Evolutionary conservation across 192 early-diverging fungal genomes (phyloP).

Genomic region (Backusella sp.): DNA sequence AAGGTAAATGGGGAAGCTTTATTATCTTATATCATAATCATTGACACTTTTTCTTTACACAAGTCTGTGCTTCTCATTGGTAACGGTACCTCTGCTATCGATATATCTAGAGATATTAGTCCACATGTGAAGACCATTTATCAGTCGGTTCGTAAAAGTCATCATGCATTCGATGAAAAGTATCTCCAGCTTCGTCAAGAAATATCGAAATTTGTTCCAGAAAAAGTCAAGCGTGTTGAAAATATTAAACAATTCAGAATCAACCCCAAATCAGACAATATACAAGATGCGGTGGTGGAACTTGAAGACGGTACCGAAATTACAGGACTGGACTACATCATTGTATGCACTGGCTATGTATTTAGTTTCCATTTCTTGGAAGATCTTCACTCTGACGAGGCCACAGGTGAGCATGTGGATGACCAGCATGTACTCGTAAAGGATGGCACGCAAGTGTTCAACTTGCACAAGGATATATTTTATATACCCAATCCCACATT

Average conservation of each 20-base stretch:
- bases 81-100: slow-evolving; percentile 45
- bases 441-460: background rate
- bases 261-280: background rate
- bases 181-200: background rate
- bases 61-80: slow-evolving; percentile 56
- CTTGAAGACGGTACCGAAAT: slow-evolving; percentile 29
- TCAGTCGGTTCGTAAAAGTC: slow-evolving; percentile 32
- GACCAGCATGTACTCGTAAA: background rate
- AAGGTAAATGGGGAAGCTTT: slow-evolving; percentile 13
- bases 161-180: background rate
- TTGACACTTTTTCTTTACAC: background rate
- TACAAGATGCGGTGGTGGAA: background rate
- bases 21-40: no score
- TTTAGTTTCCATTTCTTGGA: slow-evolving; percentile 60
- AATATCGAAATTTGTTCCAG: background rate
- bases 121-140: slow-evolving; percentile 33
- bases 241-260: background rate
- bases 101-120: slow-evolving; percentile 47
- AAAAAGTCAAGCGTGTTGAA: background rate
- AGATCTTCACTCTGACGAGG: slow-evolving; percentile 45
- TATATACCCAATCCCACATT: slow-evolving; percentile 51
- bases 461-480: slow-evolving; percentile 31
- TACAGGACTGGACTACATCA: slow-evolving; percentile 42
- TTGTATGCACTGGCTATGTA: slow-evolving; percentile 68
- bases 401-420: background rate